These are phyloP conservation scores for Podochytrium sp. DNA, from an alignment of 192 early-diverging fungal species.

Conservation along the genomic window DNA sequence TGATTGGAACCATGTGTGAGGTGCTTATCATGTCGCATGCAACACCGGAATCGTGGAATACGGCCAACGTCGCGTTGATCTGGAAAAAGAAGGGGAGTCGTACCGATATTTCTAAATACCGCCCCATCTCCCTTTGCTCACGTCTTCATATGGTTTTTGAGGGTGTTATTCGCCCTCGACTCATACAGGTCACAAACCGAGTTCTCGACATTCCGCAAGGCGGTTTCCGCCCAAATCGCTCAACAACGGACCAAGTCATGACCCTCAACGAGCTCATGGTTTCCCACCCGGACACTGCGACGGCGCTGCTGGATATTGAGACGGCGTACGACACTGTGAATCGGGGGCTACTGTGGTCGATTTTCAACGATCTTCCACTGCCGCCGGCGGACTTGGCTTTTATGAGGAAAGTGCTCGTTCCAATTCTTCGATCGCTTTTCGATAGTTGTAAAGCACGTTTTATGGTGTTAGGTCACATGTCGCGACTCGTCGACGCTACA, in stretches of 20 bases:
- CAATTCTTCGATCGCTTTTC: background rate
- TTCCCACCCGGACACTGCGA: background rate
- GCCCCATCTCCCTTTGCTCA: background rate
- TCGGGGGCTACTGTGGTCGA: background rate
- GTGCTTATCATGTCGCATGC: no score
- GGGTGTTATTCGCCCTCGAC: background rate
- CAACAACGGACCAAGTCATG: background rate
- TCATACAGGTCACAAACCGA: no score
- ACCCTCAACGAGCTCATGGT: background rate
- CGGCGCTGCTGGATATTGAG: background rate
- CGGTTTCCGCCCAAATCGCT: background rate
- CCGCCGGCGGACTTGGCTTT: background rate
- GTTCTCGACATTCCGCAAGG: background rate
- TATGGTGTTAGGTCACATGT: background rate
- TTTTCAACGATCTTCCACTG: background rate
- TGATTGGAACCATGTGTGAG: no score
- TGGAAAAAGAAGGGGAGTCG: background rate
- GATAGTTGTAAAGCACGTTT: background rate
- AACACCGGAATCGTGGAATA: background rate
- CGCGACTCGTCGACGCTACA: background rate
- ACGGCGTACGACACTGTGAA: background rate
- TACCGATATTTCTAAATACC: background rate
- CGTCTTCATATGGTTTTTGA: background rate
- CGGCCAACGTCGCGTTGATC: background rate
- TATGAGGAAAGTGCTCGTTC: background rate